Evolutionary conservation across 768 basidiomycete species (phyloP).

Genomic region (Suillus bovinus): DNA sequence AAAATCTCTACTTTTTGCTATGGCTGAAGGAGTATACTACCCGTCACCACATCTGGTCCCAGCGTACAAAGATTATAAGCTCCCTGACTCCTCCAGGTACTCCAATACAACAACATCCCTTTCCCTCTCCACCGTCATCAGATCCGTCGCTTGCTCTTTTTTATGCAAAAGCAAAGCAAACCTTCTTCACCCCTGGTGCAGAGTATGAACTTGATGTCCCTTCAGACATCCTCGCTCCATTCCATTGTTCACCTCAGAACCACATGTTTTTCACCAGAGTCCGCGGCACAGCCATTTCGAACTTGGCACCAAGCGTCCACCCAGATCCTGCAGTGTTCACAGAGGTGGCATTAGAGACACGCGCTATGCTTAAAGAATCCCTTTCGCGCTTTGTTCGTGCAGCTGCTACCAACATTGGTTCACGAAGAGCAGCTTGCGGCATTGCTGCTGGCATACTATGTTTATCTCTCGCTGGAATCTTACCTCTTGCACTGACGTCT

Average conservation of each 20-base stretch:
- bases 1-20: constrained; percentile 84
- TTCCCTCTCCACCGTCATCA: constrained; percentile 35
- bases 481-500: constrained; percentile 51
- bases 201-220: constrained; percentile 73
- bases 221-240: constrained; percentile 62
- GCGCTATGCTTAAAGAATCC: constrained; percentile 59
- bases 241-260: constrained; percentile 44
- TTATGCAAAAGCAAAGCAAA: constrained; percentile 77
- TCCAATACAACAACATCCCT: constrained; percentile 23
- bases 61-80: constrained; percentile 27
- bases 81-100: constrained; percentile 30
- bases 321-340: constrained; percentile 68
- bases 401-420: constrained; percentile 70
- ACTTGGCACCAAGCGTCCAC: constrained; percentile 40
- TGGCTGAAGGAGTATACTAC: constrained; percentile 76
- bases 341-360: constrained; percentile 58
- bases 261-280: constrained; percentile 19
- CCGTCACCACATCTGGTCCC: constrained; percentile 44
- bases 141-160: constrained; percentile 67
- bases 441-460: constrained; percentile 61
- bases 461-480: constrained; percentile 45
- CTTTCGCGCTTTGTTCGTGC: constrained; percentile 67
- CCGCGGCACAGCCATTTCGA: constrained; percentile 17
- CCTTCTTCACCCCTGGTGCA: constrained; percentile 73
- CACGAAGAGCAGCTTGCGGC: constrained; percentile 67